Conservation (phyloP, 768 basidiomycete species). For the Candolleomyces eurysporus region DNA sequence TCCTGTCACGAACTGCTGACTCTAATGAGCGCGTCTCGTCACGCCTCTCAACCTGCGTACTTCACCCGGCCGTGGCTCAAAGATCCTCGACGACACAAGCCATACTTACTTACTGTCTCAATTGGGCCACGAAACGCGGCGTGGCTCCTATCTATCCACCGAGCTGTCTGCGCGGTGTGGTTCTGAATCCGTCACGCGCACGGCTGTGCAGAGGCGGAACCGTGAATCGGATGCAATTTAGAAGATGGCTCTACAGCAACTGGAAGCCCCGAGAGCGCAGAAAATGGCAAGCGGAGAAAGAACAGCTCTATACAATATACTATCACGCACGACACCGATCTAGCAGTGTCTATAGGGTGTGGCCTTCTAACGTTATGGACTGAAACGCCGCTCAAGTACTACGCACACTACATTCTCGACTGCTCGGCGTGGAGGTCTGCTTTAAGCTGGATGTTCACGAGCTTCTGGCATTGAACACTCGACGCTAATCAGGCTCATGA, state of each 20-base stretch:
- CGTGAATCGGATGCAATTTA: too few species aligned
- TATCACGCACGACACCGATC: neutral
- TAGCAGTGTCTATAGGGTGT: neutral
- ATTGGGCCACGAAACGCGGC: too few species aligned
- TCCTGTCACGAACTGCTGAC: neutral
- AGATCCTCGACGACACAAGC: neutral
- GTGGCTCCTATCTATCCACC: too few species aligned
- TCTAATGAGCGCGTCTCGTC: slow-evolving; percentile 2
- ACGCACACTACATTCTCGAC: slow-evolving; percentile 56
- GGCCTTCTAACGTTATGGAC: slow-evolving; percentile 39
- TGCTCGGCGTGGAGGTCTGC: slow-evolving; percentile 51
- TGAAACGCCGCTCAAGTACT: slow-evolving; percentile 62
- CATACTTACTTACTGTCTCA: too few species aligned
- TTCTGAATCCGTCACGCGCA: too few species aligned
- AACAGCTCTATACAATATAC: neutral
- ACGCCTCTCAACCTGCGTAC: too few species aligned
- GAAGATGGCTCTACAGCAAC: too few species aligned
- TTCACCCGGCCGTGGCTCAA: too few species aligned
- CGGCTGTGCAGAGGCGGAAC: too few species aligned
- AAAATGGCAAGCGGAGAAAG: too few species aligned
- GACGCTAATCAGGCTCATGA: slow-evolving; percentile 1
- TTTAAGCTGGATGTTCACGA: slow-evolving; percentile 68
- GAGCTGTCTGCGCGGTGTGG: too few species aligned
- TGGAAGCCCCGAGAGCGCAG: too few species aligned
- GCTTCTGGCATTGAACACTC: neutral